Base-by-base conservation (phyloP, 257 asterid species). In the Gynochthodes officinalis region DNA sequence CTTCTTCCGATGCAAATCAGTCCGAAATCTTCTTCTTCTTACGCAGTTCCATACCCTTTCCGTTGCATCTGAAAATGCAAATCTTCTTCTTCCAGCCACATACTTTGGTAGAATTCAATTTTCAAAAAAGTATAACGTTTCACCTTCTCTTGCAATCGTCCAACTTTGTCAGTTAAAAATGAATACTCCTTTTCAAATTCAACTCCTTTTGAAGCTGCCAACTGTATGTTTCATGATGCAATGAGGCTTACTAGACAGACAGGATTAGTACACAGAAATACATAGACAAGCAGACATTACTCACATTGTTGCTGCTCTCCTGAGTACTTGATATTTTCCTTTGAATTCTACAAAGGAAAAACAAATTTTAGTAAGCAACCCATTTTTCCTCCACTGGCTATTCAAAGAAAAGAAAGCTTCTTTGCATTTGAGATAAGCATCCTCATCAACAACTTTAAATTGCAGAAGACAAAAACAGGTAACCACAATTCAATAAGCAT, bases 181-280 rank as follows among this genome's bases (percentile, higher is more conserved):
- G 96, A 89, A 89, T 89, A 88, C 77, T 93, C 96, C 75, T 79
- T 55, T 84, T 89, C 97, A 63, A 93, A 77, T 76, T 88, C 90
- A 80, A 82, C 86, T 81, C 91, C 97, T 87, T 89, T 91, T 60
- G 96, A 74, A 78, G 88, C 84, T 76, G 75, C 84, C 58, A 79
- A 60, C 97, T 93, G 80, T 77, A 84, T 71, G 52, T 53, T 55
- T 69, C 69, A 72, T 64, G 39, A 67, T 46, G 70, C 27, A 49
- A 77, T 70, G 53, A 63, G 40, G 78, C 64, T 39, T 64, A 77
- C 49, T 23, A 70, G 73, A 63, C 53, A 65, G 84, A 48, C 23
- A 58, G 50, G 33, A 59, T 39, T 44, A 70, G 64, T 75, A 28
- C 77, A 69, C 70, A 39, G 57, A 74, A 53, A 72, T 77, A 64